Percentiles rank a stretch among this genome's conserved stretches.
Evolutionary conservation across 1,139 yeast species (phyloP).

Genomic region (Taiozyma sp.): DNA sequence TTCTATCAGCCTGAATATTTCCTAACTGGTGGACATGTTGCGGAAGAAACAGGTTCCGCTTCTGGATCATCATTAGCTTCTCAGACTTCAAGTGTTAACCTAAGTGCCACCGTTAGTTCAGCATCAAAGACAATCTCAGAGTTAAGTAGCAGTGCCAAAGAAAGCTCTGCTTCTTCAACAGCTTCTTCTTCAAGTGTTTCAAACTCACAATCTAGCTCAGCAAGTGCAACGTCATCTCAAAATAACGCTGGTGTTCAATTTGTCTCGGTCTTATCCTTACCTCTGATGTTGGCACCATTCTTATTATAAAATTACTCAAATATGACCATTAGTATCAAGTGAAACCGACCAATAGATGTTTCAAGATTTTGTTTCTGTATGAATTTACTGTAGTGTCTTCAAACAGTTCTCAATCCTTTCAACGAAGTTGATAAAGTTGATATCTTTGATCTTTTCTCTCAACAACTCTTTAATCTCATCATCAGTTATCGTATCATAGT

Average conservation of each 20-base stretch:
- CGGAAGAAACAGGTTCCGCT: background rate
- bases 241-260: constrained; percentile 5
- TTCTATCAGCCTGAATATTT: constrained; percentile 35
- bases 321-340: background rate
- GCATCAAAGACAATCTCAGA: constrained; percentile 1
- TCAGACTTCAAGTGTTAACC: background rate
- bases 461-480: constrained; percentile 12
- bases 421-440: constrained; percentile 19
- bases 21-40: constrained; percentile 11
- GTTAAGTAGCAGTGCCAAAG: background rate
- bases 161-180: background rate
- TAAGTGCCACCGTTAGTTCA: constrained; percentile 1
- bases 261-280: constrained; percentile 10
- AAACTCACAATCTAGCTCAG: background rate
- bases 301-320: background rate
- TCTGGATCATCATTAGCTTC: constrained; percentile 2
- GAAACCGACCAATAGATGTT: background rate
- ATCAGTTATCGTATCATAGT: constrained; percentile 12
- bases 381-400: constrained; percentile 1
- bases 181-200: background rate
- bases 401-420: constrained; percentile 17
- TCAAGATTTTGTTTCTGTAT: background rate
- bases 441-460: constrained; percentile 18
- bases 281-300: constrained; percentile 9
- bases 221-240: background rate